A percentile compares a stretch with the other conserved stretches of the same genome.
phyloP scores from a whole-genome alignment of 169 alveolate genomes.

The Cytauxzoon felis region DNA sequence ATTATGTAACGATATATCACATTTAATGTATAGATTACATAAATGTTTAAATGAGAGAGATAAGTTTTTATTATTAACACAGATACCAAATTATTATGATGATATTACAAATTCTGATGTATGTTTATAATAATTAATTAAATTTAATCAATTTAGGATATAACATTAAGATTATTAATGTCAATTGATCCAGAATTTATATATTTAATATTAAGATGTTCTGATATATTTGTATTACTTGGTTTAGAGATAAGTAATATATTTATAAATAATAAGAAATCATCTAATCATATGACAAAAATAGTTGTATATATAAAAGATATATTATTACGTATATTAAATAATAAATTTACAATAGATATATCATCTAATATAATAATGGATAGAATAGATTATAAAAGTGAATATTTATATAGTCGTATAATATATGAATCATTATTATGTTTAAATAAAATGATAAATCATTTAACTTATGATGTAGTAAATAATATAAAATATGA shows the following conservation, averaged over 20 bases:
- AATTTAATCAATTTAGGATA: not conserved
- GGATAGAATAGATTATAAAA: not conserved
- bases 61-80: slow-evolving; percentile 28
- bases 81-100: not conserved
- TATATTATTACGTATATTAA: not conserved
- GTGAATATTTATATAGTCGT: not conserved
- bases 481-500: not conserved
- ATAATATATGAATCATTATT: slow-evolving; percentile 27
- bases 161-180: slow-evolving; percentile 11
- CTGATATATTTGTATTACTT: slow-evolving; percentile 13
- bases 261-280: not conserved
- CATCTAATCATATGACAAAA: slow-evolving; percentile 33
- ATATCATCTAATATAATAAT: slow-evolving; percentile 19
- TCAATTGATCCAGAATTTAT: slow-evolving; percentile 52
- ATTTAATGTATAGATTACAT: slow-evolving; percentile 33
- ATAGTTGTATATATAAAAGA: slow-evolving; percentile 8
- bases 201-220: slow-evolving; percentile 35
- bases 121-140: not conserved
- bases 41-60: slow-evolving; percentile 13
- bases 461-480: not conserved
- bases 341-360: slow-evolving; percentile 6
- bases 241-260: slow-evolving; percentile 10
- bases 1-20: slow-evolving; percentile 22
- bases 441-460: not conserved
- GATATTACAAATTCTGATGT: slow-evolving; percentile 2